Evolutionary conservation across 352 stramenopile species (phyloP), one percentile per base, ranked within the genome.

Genomic region (Elongisporangium undulatum): DNA sequence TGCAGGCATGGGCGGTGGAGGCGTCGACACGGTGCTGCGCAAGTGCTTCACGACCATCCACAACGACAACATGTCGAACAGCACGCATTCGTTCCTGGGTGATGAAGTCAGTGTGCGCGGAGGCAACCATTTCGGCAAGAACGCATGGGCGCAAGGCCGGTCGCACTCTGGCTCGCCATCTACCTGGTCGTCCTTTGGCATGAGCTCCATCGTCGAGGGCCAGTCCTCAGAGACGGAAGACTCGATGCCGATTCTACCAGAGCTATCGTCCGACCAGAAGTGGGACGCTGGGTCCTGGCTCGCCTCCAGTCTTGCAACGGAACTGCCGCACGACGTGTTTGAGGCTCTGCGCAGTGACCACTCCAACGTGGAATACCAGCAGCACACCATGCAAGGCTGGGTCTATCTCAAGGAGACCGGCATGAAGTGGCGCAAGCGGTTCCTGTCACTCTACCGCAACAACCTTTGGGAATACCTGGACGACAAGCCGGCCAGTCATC

Each of bases 21-120:
- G 56, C 24, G 79, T 92, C 10, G 85, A 92, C 57, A 91, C 83
- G 26, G 75, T 89, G 52, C 68, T 94, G n/a, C 82, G 85, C 51
- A 94, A 93, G 61, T 90, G 79, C 62, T 94, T 89, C 58, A 94
- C 85, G 34, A 92, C 82, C 8, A 86, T 92, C 48, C 85, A 94
- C 68, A 94, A 94, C 58, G 82, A 89, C 66, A 91, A 91, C 55
- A 69, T 89, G 51, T 78, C 79, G 17, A 94, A 94, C 68, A 93
- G 83, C 60, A 92, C 85, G 5, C 83, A 92, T 53, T 82, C 85
- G 6, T 94, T 93, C 66, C 41, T 94, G 54, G 85, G 85, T 8
- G 85, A 94, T 49, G 85, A 94, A 76, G 83, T 90, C n/a, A 93
- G 83, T 67, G 83, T 94, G 24, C 82, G 80, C 8, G 85, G 83